Evolutionary conservation across 495 filamentous ascomycete species (phyloP), one percentile per base, ranked within the genome.

Genomic region (Penicillium diatomitis): DNA sequence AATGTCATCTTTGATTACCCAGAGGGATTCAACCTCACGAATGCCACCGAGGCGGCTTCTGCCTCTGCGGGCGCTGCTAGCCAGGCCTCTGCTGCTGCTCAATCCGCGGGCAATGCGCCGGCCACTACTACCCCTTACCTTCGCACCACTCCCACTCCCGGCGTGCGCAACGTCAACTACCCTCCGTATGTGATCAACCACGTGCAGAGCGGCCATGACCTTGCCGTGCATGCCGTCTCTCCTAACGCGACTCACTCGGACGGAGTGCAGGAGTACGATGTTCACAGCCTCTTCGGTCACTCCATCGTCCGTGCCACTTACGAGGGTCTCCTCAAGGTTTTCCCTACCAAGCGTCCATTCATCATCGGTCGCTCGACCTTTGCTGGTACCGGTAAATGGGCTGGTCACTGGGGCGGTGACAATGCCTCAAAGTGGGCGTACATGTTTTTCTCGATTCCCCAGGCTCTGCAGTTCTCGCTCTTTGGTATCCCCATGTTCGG

Each of bases 401-500:
- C 87, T 3, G 88, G 86, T 11, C 88, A 95, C 61, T 95, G 88
- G 88, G 87, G 87, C 9, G 88, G 88, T 7, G 88, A 94, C 60
- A 94, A 95, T 58, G 68, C 68, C 36, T 82, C 81, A 4, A 68
- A 74, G 9, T 92, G 82, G 78, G 67, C 70, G 3, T 81, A 75
- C 49, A 82, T 90, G 81, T 84, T 70, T 66, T 86, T 87, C 62
- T 82, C 82, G 30, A 94, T 95, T 58, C 77, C 87, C 0, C 88
- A 95, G 62, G 87, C 86, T 0, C 67, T 94, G 0, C 83, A 80
- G 3, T 90, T 90, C 69, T 82, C 79, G 4, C 75, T 94, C 5
- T 91, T 89, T 51, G 87, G 87, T 41, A 83, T 94, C 10, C 88
- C 88, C 5, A 91, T 94, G 86, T 90, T 92, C 50, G 88, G 88